Percentiles rank a stretch among this genome's conserved stretches.
Conservation (phyloP, 495 filamentous ascomycete species). For the Penicillium simplicissimum region DNA sequence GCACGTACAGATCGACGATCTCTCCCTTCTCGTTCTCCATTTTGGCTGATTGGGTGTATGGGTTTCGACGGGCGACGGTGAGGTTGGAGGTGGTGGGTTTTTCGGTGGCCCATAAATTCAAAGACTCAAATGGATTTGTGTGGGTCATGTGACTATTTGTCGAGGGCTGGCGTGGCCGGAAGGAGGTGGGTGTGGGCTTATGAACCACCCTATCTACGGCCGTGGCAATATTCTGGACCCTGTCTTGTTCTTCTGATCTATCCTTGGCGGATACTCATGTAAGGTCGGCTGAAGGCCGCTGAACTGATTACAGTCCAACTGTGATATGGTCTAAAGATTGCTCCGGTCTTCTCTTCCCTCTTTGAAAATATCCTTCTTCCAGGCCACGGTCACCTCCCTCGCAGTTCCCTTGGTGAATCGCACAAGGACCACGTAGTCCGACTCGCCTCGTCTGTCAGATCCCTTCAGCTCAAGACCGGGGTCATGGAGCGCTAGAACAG, state of each 20-base stretch:
- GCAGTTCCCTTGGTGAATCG: conserved; percentile 58
- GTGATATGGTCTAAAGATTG: conserved; percentile 29
- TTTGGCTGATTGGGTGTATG: conserved; percentile 50
- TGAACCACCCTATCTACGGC: neutral
- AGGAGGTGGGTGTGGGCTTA: conserved; percentile 20
- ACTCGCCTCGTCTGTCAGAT: conserved; percentile 63
- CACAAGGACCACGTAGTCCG: conserved; percentile 72
- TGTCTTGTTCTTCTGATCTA: conserved; percentile 1
- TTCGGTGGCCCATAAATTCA: conserved; percentile 29
- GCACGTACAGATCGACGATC: conserved; percentile 93
- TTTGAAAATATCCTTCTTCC: conserved; percentile 50
- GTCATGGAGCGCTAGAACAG: conserved; percentile 67
- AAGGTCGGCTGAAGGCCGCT: neutral
- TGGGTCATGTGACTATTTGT: conserved; percentile 55
- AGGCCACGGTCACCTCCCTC: conserved; percentile 54
- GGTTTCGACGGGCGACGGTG: conserved; percentile 46
- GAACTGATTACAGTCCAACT: neutral
- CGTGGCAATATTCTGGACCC: conserved; percentile 28
- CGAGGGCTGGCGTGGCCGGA: conserved; percentile 37
- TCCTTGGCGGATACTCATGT: neutral
- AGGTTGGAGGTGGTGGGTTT: conserved; percentile 38
- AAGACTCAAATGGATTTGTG: conserved; percentile 39
- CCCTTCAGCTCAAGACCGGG: conserved; percentile 71
- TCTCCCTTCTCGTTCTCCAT: conserved; percentile 99
- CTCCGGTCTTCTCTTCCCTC: conserved; percentile 30